Percentiles rank a stretch among this genome's conserved stretches.
phyloP scores from a whole-genome alignment of 1,284 basidiomycete species.

The Fomitopsis pinicola region DNA sequence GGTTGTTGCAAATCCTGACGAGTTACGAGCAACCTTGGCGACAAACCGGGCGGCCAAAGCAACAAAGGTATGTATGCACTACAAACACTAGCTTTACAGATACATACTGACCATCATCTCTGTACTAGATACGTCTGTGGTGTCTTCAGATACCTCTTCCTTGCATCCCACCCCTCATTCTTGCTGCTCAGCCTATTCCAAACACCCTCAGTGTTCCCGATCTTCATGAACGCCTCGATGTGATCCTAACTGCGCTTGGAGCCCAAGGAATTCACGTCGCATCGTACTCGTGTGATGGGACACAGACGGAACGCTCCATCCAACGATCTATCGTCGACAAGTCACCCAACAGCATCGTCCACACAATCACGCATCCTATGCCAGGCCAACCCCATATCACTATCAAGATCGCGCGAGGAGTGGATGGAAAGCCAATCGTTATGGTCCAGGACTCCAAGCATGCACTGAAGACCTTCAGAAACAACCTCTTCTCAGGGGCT shows the following conservation, averaged over 20 bases:
- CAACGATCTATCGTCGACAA: slow-evolving; percentile 6
- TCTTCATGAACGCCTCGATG: no score
- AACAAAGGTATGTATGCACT: not conserved
- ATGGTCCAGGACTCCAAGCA: slow-evolving; percentile 31
- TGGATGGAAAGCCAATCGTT: no score
- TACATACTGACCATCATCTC: not conserved
- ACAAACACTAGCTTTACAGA: no score
- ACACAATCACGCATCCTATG: not conserved
- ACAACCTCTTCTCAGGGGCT: slow-evolving; percentile 25
- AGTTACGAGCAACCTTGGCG: not conserved
- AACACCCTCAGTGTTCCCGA: slow-evolving; percentile 7
- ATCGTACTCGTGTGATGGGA: slow-evolving; percentile 17
- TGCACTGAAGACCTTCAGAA: slow-evolving; percentile 26
- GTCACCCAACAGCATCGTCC: not conserved
- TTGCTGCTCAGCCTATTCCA: slow-evolving; percentile 25
- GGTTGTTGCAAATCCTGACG: not conserved
- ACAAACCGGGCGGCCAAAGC: not conserved
- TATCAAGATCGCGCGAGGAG: no score
- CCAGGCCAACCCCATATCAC: slow-evolving; percentile 11
- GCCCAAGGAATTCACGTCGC: slow-evolving; percentile 1
- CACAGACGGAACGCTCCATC: slow-evolving; percentile 19
- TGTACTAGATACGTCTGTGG: slow-evolving; percentile 23
- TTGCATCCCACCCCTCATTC: slow-evolving; percentile 20
- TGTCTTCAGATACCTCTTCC: slow-evolving; percentile 21
- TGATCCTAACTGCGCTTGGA: slow-evolving; percentile 1